A percentile compares a stretch with the other conserved stretches of the same genome.
Conservation (phyloP, 2,329 filamentous ascomycete species). For the Tolypocladium pustulatum region DNA sequence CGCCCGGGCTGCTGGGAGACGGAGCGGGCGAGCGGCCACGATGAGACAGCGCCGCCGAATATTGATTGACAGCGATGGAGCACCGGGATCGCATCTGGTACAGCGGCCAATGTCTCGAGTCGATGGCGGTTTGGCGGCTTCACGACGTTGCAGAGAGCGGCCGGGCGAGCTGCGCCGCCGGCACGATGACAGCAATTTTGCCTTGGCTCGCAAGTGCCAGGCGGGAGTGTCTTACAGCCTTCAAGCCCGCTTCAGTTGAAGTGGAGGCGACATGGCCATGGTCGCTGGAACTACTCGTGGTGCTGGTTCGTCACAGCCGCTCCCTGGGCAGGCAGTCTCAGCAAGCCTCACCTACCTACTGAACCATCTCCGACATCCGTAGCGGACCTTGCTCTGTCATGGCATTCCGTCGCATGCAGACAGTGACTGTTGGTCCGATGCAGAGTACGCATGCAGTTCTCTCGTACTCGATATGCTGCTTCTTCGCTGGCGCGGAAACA, state of each 20-base stretch:
- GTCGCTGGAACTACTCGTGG: background rate
- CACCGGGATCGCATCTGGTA: background rate
- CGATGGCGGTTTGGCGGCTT: background rate
- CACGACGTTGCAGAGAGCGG: background rate
- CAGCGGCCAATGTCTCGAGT: background rate
- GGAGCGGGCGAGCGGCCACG: background rate
- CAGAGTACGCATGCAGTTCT: background rate
- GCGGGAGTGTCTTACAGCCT: background rate
- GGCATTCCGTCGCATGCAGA: background rate
- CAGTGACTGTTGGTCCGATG: background rate
- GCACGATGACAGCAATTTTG: too few species aligned
- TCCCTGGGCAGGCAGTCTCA: background rate
- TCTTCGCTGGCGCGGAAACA: background rate
- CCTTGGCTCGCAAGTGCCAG: background rate
- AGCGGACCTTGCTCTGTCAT: background rate
- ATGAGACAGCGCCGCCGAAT: background rate
- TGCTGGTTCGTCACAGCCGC: background rate
- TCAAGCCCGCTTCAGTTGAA: background rate
- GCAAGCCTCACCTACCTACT: background rate
- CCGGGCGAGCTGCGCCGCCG: background rate
- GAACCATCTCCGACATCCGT: background rate
- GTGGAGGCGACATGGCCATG: background rate
- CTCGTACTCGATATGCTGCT: background rate
- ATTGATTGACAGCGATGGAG: background rate
- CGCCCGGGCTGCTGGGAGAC: background rate